Conservation (phyloP, 2,329 filamentous ascomycete species). For the Penicillium sp. region DNA sequence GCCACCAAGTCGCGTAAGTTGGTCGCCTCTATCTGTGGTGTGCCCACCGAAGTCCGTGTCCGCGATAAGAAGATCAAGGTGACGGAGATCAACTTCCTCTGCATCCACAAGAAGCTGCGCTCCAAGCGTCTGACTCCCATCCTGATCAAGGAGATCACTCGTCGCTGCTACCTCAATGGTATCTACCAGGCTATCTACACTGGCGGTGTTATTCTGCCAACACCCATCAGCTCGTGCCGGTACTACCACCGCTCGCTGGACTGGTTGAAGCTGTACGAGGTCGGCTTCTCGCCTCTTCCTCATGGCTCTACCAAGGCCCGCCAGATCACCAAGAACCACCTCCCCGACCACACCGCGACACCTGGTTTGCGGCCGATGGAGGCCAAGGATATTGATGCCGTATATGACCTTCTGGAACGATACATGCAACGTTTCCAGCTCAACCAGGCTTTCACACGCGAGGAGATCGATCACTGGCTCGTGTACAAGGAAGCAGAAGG, state of each 20-base stretch:
- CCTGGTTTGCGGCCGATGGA: constrained; percentile 79
- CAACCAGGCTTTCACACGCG: constrained; percentile 74
- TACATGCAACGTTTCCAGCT: constrained; percentile 82
- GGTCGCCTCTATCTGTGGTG: constrained; percentile 92
- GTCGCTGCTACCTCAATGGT: constrained; percentile 80
- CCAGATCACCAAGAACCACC: constrained; percentile 81
- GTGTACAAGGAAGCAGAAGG: constrained; percentile 65
- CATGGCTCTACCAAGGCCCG: constrained; percentile 77
- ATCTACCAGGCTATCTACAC: constrained; percentile 97
- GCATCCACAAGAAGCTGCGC: constrained; percentile 96
- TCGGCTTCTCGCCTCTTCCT: constrained; percentile 89
- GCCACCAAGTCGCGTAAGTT: constrained; percentile 80
- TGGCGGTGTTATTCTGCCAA: constrained; percentile 85
- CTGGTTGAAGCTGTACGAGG: constrained; percentile 94
- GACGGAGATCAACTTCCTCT: constrained; percentile 97
- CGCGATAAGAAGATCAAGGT: constrained; percentile 72
- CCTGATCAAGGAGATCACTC: constrained; percentile 96
- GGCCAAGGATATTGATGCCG: constrained; percentile 72
- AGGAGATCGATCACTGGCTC: constrained; percentile 87
- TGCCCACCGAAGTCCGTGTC: constrained; percentile 80
- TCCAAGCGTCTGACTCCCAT: constrained; percentile 89
- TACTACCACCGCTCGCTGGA: constrained; percentile 94
- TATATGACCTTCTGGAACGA: constrained; percentile 70
- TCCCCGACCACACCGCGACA: constrained; percentile 72
- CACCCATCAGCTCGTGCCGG: constrained; percentile 85